Evolutionary conservation across 2,329 filamentous ascomycete genomes (phyloP).

Genomic region (Verticillium tricorpus): DNA sequence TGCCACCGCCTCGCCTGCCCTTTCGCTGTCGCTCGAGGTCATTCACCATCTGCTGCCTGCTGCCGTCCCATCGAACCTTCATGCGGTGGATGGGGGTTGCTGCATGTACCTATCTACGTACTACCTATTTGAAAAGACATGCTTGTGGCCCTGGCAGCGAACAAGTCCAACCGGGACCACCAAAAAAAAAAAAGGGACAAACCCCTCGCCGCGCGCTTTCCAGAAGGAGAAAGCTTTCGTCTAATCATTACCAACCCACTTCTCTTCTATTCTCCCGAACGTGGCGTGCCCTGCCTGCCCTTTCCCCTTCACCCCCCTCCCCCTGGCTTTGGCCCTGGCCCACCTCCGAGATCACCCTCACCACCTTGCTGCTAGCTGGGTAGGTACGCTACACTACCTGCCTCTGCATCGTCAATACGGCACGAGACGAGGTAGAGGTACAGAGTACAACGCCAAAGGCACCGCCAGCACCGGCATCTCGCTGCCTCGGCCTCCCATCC

Average conservation of each 20-base stretch:
- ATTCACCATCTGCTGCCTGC: neutral
- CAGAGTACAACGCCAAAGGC: neutral
- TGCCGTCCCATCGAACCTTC: neutral
- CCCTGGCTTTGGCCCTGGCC: neutral
- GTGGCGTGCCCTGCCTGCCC: neutral
- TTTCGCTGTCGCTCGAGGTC: neutral
- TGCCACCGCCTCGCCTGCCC: neutral
- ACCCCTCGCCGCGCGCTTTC: neutral
- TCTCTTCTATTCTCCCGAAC: neutral
- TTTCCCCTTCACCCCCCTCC: neutral
- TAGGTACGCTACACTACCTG: neutral
- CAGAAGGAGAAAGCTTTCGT: neutral
- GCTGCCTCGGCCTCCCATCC: neutral
- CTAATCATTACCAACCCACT: neutral
- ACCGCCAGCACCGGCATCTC: neutral
- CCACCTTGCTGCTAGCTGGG: neutral
- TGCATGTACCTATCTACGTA: neutral
- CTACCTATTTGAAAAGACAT: too few species aligned
- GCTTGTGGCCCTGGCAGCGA: neutral
- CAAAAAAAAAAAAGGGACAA: neutral
- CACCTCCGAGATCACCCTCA: neutral
- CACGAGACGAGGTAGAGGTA: neutral
- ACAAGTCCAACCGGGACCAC: neutral
- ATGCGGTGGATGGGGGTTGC: neutral
- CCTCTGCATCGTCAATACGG: neutral